These are phyloP conservation scores for Periconia digitata DNA, from an alignment of 2,329 filamentous ascomycete species.

Conservation along the genomic window DNA sequence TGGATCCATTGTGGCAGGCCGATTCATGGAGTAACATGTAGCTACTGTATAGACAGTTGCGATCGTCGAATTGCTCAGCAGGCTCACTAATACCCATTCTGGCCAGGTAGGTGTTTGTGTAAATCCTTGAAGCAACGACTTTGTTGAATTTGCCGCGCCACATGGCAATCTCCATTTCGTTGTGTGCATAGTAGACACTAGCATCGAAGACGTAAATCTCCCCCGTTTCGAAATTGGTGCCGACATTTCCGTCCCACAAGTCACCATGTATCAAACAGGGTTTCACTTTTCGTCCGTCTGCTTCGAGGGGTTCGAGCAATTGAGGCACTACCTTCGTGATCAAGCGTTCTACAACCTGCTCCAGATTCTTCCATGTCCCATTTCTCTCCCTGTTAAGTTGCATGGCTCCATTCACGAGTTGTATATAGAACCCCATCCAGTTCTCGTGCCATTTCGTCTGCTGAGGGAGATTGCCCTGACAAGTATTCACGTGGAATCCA, in stretches of 20 bases:
- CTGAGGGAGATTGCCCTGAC: conserved; percentile 2
- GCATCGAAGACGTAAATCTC: conserved; percentile 11
- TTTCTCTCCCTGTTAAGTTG: conserved; percentile 8
- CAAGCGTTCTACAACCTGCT: conserved; percentile 5
- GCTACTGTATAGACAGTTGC: too few species aligned
- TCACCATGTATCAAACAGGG: conserved; percentile 35
- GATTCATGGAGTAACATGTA: too few species aligned
- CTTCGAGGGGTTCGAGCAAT: conserved; percentile 37
- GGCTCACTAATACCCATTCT: too few species aligned
- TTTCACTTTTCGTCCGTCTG: conserved; percentile 24
- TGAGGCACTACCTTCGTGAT: conserved; percentile 36
- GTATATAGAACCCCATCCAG: neutral
- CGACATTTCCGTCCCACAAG: conserved; percentile 34
- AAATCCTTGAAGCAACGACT: too few species aligned
- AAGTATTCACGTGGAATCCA: conserved; percentile 5
- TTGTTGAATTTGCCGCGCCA: too few species aligned
- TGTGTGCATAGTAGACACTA: conserved; percentile 10
- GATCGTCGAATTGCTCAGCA: too few species aligned
- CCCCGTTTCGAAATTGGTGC: neutral
- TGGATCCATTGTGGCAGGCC: too few species aligned
- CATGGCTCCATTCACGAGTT: neutral
- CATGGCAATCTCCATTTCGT: conserved; percentile 11
- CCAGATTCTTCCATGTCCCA: conserved; percentile 1
- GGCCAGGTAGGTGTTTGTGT: too few species aligned
- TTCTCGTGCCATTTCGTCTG: conserved; percentile 3